phyloP scores from a whole-genome alignment of 768 basidiomycete species.

The Termitomyces sp. region DNA sequence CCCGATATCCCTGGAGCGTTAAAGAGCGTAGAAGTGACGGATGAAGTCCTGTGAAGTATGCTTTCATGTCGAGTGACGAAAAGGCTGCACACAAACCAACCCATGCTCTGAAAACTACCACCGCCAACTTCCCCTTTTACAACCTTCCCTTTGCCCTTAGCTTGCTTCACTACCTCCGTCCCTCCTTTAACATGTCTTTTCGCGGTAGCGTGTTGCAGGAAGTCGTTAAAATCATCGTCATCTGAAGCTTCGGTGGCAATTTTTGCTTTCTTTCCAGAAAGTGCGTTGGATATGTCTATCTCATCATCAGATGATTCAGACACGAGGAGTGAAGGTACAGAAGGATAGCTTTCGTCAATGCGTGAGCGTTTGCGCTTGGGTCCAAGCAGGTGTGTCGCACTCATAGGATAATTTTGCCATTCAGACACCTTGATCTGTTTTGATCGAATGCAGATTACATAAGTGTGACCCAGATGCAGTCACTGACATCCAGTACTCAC shows the following conservation, averaged over 20 bases:
- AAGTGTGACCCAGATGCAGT: not conserved
- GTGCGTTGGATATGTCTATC: constrained; percentile 59
- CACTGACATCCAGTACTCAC: too few species aligned
- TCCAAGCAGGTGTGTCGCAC: not conserved
- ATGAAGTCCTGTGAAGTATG: constrained; percentile 55
- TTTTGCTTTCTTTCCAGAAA: constrained; percentile 43
- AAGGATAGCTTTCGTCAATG: constrained; percentile 3
- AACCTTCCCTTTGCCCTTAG: constrained; percentile 66
- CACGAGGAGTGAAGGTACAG: constrained; percentile 6
- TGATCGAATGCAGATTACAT: not conserved
- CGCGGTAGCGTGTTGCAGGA: constrained; percentile 64
- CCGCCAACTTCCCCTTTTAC: constrained; percentile 80
- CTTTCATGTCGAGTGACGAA: constrained; percentile 1
- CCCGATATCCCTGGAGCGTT: constrained; percentile 88
- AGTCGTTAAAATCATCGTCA: constrained; percentile 55
- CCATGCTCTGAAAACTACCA: constrained; percentile 96
- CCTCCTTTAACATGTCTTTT: constrained; percentile 74
- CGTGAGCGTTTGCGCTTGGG: constrained; percentile 14
- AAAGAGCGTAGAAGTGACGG: constrained; percentile 81
- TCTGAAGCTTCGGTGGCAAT: constrained; percentile 32
- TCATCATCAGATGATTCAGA: constrained; percentile 23
- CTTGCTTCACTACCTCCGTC: constrained; percentile 69
- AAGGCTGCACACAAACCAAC: constrained; percentile 34
- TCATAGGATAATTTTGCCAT: not conserved
- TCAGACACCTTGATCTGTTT: not conserved